These are phyloP conservation scores for Neoscytalidium dimidiatum DNA, from an alignment of 2,329 filamentous ascomycete genomes.

Conservation along the genomic window DNA sequence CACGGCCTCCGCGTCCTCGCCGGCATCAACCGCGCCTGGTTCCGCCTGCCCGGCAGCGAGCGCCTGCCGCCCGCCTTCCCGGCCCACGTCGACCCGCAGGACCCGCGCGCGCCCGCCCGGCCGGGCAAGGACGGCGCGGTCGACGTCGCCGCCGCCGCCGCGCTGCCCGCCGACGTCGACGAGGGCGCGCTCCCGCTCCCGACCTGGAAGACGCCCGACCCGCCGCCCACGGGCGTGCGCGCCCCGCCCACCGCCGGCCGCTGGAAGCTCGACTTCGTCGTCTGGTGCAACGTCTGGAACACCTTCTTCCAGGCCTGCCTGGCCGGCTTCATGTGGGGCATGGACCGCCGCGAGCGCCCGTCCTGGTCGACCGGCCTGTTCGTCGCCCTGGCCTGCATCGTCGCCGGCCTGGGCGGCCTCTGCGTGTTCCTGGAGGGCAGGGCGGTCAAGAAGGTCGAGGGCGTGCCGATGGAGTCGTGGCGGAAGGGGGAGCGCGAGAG, in stretches of 20 bases:
- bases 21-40: slow-evolving; percentile 75
- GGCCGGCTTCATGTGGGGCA: slow-evolving; percentile 80
- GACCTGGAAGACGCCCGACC: slow-evolving; percentile 60
- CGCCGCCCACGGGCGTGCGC: slow-evolving; percentile 70
- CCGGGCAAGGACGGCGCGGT: slow-evolving; percentile 29
- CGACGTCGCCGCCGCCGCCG: background rate
- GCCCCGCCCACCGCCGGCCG: slow-evolving; percentile 67
- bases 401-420: slow-evolving; percentile 68
- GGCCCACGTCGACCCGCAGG: background rate
- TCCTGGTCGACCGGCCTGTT: slow-evolving; percentile 79
- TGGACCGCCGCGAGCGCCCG: slow-evolving; percentile 72
- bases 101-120: too few species aligned
- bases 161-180: slow-evolving; percentile 36
- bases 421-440: slow-evolving; percentile 72
- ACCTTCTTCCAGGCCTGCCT: slow-evolving; percentile 75
- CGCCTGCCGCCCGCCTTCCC: slow-evolving; percentile 42
- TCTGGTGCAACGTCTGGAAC: slow-evolving; percentile 79
- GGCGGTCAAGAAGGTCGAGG: slow-evolving; percentile 40
- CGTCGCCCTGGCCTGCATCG: slow-evolving; percentile 71
- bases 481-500: background rate
- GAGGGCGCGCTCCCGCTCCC: slow-evolving; percentile 65
- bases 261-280: slow-evolving; percentile 79
- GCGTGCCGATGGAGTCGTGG: slow-evolving; percentile 15
- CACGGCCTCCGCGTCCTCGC: slow-evolving; percentile 68
- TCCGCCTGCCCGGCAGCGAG: slow-evolving; percentile 69